Conservation (phyloP, 768 basidiomycete species). For the Russula brevipes region DNA sequence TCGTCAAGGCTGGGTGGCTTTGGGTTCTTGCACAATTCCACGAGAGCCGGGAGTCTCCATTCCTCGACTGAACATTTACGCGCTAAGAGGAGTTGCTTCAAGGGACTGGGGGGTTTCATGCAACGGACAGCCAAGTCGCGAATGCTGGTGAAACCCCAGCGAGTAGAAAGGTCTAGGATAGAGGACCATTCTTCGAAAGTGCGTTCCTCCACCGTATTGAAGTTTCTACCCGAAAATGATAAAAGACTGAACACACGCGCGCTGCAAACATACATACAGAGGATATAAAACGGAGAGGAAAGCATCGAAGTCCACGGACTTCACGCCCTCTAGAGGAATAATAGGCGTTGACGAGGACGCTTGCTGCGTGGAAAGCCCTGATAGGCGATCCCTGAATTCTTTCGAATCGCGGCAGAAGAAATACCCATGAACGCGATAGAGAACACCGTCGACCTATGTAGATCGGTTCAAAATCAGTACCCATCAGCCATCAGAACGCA, state of each 20-base stretch:
- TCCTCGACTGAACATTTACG: constrained; percentile 6
- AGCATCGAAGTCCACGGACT: constrained; percentile 13
- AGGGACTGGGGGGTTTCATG: neutral
- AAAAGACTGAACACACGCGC: neutral
- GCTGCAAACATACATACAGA: constrained; percentile 6
- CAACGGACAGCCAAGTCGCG: constrained; percentile 13
- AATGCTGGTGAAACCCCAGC: constrained; percentile 20
- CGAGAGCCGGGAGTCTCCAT: constrained; percentile 13
- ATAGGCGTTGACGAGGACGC: neutral
- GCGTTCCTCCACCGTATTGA: constrained; percentile 2
- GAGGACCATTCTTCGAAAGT: constrained; percentile 19
- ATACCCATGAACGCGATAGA: constrained; percentile 21
- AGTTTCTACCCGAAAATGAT: constrained; percentile 3
- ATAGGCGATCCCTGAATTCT: neutral
- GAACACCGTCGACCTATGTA: constrained; percentile 5
- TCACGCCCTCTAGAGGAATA: constrained; percentile 10
- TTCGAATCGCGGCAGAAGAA: constrained; percentile 18
- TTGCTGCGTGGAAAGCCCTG: neutral
- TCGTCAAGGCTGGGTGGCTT: constrained; percentile 18
- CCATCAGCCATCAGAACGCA: neutral
- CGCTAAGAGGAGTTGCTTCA: constrained; percentile 4
- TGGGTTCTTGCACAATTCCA: constrained; percentile 11
- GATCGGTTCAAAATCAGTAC: neutral
- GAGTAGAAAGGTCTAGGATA: constrained; percentile 17
- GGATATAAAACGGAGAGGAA: constrained; percentile 22